A percentile compares a stretch with the other conserved stretches of the same genome.
phyloP scores from a whole-genome alignment of 176 grass and related monocot genomes.

The barley (Hordeum vulgare) region DNA sequence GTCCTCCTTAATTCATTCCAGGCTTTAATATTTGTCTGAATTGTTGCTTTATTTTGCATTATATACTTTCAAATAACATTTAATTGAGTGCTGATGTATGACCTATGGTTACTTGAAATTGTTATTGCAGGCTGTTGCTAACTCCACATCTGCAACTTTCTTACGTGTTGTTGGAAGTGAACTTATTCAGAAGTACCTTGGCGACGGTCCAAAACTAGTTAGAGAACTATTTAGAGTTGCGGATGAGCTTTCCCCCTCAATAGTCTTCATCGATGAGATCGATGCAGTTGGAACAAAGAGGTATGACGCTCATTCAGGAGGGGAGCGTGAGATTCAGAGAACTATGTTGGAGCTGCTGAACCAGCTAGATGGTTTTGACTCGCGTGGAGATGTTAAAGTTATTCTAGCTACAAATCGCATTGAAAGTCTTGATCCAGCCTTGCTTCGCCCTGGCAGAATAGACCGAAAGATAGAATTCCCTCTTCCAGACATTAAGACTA shows the following conservation, averaged over 20 bases:
- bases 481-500: conserved; percentile 83
- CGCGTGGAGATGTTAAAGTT: conserved; percentile 83
- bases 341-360: conserved; percentile 86
- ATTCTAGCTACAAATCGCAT: conserved; percentile 89
- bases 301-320: conserved; percentile 92
- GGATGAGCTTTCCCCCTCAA: conserved; percentile 77
- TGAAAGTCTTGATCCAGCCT: conserved; percentile 77
- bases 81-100: neutral
- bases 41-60: neutral
- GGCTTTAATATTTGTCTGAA: neutral
- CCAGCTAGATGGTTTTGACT: conserved; percentile 90
- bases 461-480: conserved; percentile 87
- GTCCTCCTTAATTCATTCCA: neutral
- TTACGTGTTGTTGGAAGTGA: conserved; percentile 87
- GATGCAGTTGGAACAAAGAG: conserved; percentile 92
- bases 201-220: conserved; percentile 83
- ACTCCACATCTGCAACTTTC: conserved; percentile 88
- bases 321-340: conserved; percentile 87
- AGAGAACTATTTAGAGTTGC: conserved; percentile 86
- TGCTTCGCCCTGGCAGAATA: conserved; percentile 79
- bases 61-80: neutral
- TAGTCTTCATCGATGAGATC: conserved; percentile 91
- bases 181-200: conserved; percentile 88
- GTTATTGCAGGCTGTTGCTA: conserved; percentile 61
- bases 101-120: conserved; percentile 12